Conservation (phyloP, 2,329 filamentous ascomycete species). For the Podosphaera xanthii region DNA sequence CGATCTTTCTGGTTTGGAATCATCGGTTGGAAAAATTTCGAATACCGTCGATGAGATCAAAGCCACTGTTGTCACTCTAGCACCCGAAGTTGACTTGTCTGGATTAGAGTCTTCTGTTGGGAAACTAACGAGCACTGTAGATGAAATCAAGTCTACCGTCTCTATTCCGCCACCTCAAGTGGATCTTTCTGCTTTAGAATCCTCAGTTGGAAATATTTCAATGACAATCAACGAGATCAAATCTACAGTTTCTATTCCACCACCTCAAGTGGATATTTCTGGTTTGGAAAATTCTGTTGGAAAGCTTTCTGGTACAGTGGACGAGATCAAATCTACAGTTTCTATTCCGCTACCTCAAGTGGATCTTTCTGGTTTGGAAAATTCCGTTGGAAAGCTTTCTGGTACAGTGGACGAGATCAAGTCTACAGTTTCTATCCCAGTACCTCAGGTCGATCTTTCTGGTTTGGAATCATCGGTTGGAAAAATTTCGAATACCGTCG, state of each 20-base stretch:
- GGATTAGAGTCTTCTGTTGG: constrained; percentile 4
- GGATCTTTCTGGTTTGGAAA: not conserved
- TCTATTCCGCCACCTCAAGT: not conserved
- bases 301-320: not conserved
- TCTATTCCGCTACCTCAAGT: not conserved
- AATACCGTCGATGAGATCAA: constrained; percentile 6
- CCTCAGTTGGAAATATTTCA: no score
- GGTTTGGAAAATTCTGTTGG: constrained; percentile 2
- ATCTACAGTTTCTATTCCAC: constrained; percentile 1
- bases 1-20: constrained; percentile 7
- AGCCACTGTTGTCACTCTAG: not conserved
- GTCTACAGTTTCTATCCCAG: constrained; percentile 1
- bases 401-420: constrained; percentile 2
- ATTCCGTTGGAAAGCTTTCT: constrained; percentile 1
- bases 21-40: constrained; percentile 4
- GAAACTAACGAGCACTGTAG: not conserved
- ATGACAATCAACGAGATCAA: constrained; percentile 5
- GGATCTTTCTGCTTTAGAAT: not conserved
- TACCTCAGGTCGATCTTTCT: constrained; percentile 7
- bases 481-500: constrained; percentile 5
- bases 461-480: constrained; percentile 6
- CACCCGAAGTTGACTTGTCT: constrained; percentile 1
- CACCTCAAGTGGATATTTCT: not conserved
- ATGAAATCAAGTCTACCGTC: constrained; percentile 1
- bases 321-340: constrained; percentile 1